Evolutionary conservation across 768 basidiomycete genomes (phyloP), one percentile per base, ranked within the genome.

Genomic region (Xerocomellus intermedius): DNA sequence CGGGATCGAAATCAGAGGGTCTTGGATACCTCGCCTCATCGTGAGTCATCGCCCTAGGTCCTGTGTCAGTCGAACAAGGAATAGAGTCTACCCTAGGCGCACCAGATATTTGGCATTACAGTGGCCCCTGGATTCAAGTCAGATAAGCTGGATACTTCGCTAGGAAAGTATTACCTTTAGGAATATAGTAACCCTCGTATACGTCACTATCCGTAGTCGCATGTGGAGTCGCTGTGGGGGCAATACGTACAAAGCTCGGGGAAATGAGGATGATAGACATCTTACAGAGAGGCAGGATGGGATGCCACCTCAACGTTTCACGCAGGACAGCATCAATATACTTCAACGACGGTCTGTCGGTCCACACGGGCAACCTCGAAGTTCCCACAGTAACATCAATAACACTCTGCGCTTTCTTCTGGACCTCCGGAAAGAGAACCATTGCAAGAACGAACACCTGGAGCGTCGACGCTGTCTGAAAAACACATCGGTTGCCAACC

Each of bases 361-460:
- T 48, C 45, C 65, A 58, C 14, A 50, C 56, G 8, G 72, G 74
- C 21, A 71, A 58, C 38, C 68, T 64, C 17, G 58, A 57, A 6
- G 55, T 37, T 26, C 64, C 66, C 8, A 70, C 48, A 17, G 62
- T 52, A 2, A 24, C n/a, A 58, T 75, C 70, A n/a, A 75, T 61
- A 35, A 64, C 56, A 14, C 48, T 54, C 41, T 71, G 73, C 3
- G 70, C 73, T 35, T 57, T 66, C 28, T 22, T 52, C 50, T 69
- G 63, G 22, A 64, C 56, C 8, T 67, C 62, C 2, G 71, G 74
- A 51, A 69, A 63, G 16, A 64, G 60, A 5, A 65, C 60, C 73
- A 75, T 75, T 4, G 72, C 70, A 22, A 72, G 66, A n/a, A 74
- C 32, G 50, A 75, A 73, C 5, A 57, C 67, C 35, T 57, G 60